A percentile compares a stretch with the other conserved stretches of the same genome.
phyloP scores from a whole-genome alignment of 148 eudicot species.

The Suaeda aralocaspica region DNA sequence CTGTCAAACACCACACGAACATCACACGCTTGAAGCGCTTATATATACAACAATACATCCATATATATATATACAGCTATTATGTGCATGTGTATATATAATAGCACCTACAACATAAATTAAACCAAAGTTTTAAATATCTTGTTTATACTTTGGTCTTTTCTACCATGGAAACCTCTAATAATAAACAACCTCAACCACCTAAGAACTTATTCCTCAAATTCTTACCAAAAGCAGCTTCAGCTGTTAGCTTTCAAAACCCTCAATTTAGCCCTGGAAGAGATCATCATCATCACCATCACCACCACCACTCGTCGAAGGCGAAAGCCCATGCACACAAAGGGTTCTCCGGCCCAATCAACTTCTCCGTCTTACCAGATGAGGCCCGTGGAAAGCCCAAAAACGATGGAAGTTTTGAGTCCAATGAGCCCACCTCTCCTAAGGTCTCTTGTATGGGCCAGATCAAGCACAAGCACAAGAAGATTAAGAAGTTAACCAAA shows the following conservation, averaged over 20 bases:
- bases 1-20: too few species aligned
- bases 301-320: constrained; percentile 15
- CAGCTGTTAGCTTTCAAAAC: constrained; percentile 52
- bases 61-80: neutral
- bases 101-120: too few species aligned
- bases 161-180: constrained; percentile 23
- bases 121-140: too few species aligned
- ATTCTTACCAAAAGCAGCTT: constrained; percentile 52
- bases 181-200: constrained; percentile 2
- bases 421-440: constrained; percentile 74
- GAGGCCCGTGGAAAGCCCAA: constrained; percentile 52
- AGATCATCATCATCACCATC: constrained; percentile 25
- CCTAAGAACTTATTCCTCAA: constrained; percentile 50
- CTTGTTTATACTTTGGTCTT: too few species aligned
- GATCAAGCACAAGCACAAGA: constrained; percentile 57
- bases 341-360: constrained; percentile 53
- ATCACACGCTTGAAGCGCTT: too few species aligned
- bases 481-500: constrained; percentile 19
- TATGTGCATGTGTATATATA: neutral
- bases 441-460: constrained; percentile 92
- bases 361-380: constrained; percentile 41
- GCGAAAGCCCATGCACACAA: constrained; percentile 29
- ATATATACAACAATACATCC: too few species aligned
- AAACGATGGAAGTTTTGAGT: constrained; percentile 12
- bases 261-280: constrained; percentile 56